These are phyloP conservation scores for Zygotorulaspora danielsina DNA, from an alignment of 805 yeast genomes.

Conservation along the genomic window DNA sequence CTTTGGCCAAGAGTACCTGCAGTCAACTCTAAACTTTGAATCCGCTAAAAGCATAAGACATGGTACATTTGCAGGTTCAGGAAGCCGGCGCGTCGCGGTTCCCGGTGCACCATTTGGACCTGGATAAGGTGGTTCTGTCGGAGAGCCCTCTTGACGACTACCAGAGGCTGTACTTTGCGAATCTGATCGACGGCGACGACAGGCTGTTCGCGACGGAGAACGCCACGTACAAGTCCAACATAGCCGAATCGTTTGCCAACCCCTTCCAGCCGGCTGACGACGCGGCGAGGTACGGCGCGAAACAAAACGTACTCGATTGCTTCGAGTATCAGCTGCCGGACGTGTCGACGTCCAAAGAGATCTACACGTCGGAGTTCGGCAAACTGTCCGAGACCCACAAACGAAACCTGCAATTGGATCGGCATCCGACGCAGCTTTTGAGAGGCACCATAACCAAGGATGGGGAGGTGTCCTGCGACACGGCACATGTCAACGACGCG, in stretches of 20 bases:
- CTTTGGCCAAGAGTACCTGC: no score
- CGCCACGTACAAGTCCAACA: slow-evolving; percentile 24
- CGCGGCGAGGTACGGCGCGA: slow-evolving; percentile 1
- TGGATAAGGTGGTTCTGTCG: slow-evolving; percentile 16
- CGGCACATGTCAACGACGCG: neutral
- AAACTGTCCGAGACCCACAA: slow-evolving; percentile 7
- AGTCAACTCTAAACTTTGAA: no score
- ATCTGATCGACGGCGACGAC: slow-evolving; percentile 9
- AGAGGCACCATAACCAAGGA: slow-evolving; percentile 8
- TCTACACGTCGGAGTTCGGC: neutral
- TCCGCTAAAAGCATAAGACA: no score
- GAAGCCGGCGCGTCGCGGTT: slow-evolving; percentile 4
- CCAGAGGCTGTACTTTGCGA: slow-evolving; percentile 30
- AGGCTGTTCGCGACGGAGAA: slow-evolving; percentile 12
- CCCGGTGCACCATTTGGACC: slow-evolving; percentile 19
- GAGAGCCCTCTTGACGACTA: slow-evolving; percentile 32
- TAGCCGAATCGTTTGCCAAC: slow-evolving; percentile 19
- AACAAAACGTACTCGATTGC: slow-evolving; percentile 24
- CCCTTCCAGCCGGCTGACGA: slow-evolving; percentile 6
- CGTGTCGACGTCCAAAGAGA: slow-evolving; percentile 8
- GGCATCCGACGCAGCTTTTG: slow-evolving; percentile 4
- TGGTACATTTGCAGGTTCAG: neutral
- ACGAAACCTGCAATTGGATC: slow-evolving; percentile 8
- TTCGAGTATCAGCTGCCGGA: slow-evolving; percentile 32
- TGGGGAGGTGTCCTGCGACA: neutral